A percentile compares a stretch with the other conserved stretches of the same genome.
phyloP scores from a whole-genome alignment of 1,284 basidiomycete genomes.

The Rhodotorula mucilaginosa region DNA sequence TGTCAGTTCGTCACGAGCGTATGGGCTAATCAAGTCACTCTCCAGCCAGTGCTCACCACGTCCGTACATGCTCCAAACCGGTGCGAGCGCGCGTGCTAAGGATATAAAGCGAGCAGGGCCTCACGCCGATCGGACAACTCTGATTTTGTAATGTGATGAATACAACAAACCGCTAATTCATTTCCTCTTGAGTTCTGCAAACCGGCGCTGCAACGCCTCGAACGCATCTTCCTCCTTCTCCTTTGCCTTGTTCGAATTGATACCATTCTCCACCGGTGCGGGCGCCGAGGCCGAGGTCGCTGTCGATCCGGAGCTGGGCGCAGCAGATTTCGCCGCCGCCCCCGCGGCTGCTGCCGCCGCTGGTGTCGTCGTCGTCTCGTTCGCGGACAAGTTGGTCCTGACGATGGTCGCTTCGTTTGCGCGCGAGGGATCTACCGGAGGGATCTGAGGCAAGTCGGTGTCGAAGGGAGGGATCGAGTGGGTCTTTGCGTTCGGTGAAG shows the following conservation, averaged over 20 bases:
- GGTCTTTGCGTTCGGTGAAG: constrained; percentile 11
- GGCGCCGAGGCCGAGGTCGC: neutral
- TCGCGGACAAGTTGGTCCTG: constrained; percentile 25
- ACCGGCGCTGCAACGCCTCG: constrained; percentile 65
- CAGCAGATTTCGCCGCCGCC: neutral
- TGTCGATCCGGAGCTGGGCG: neutral
- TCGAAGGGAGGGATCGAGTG: constrained; percentile 28
- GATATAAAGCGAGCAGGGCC: neutral
- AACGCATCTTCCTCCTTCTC: constrained; percentile 63
- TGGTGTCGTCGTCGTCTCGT: neutral
- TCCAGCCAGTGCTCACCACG: neutral
- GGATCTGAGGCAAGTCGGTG: constrained; percentile 25
- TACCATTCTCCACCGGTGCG: neutral
- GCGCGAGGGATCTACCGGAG: constrained; percentile 25
- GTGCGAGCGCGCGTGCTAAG: neutral
- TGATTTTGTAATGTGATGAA: neutral
- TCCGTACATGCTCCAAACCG: constrained; percentile 16
- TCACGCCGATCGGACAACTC: too few species aligned
- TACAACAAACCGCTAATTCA: neutral
- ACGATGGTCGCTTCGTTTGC: constrained; percentile 20
- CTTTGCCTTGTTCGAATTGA: neutral
- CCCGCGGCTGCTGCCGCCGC: neutral
- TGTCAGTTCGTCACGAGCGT: neutral
- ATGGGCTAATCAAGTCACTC: neutral
- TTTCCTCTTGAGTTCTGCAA: constrained; percentile 65